These are phyloP conservation scores for Mollisiaceae sp. DNA, from an alignment of 2,329 filamentous ascomycete species.

Conservation along the genomic window DNA sequence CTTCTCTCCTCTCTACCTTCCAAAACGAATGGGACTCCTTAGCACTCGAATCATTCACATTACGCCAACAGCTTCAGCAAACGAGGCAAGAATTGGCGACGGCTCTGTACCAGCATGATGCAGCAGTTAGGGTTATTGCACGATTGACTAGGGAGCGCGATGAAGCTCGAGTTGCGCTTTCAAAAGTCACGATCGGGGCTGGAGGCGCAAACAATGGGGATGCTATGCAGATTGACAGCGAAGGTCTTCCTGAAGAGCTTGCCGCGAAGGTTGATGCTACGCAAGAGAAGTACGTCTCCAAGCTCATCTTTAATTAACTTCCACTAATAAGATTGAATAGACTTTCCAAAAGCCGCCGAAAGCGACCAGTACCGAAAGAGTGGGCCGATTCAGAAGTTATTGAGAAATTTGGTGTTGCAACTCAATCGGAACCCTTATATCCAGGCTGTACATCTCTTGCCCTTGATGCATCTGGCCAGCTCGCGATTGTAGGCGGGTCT, in stretches of 20 bases:
- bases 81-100: slow-evolving; percentile 93
- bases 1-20: slow-evolving; percentile 89
- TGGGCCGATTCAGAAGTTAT: slow-evolving; percentile 83
- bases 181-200: slow-evolving; percentile 77
- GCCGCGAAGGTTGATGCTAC: slow-evolving; percentile 77
- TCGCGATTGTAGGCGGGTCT: slow-evolving; percentile 66
- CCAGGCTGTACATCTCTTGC: slow-evolving; percentile 62
- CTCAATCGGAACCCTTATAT: slow-evolving; percentile 61
- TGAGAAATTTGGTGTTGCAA: slow-evolving; percentile 58
- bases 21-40: slow-evolving; percentile 98
- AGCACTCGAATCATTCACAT: slow-evolving; percentile 87
- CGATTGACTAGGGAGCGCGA: slow-evolving; percentile 89
- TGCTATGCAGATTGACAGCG: slow-evolving; percentile 89
- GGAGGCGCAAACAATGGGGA: slow-evolving; percentile 67
- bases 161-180: slow-evolving; percentile 87
- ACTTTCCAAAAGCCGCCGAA: slow-evolving; percentile 86
- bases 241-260: slow-evolving; percentile 75
- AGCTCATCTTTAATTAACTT: not conserved
- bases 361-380: slow-evolving; percentile 81
- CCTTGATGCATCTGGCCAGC: slow-evolving; percentile 61
- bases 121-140: slow-evolving; percentile 93
- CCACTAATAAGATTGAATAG: slow-evolving; percentile 50
- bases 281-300: slow-evolving; percentile 71
- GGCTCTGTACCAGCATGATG: slow-evolving; percentile 95
- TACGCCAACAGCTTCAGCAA: slow-evolving; percentile 87